phyloP scores from a whole-genome alignment of 306 rosid genomes.

The Castanea crenata region DNA sequence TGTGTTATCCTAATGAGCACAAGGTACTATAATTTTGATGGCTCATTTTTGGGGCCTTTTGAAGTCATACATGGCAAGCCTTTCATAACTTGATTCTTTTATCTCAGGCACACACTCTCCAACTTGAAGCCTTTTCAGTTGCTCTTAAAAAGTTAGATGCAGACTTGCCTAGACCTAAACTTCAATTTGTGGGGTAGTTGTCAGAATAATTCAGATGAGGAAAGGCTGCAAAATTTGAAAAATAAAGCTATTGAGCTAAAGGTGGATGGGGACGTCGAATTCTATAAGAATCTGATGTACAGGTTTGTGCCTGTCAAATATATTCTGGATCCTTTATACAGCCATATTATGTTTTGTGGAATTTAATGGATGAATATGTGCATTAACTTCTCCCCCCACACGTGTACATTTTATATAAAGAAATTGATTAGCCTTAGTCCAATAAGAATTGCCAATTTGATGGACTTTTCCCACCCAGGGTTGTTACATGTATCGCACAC shows the following conservation, averaged over 20 bases:
- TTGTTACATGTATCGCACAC: not conserved
- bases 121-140: conserved; percentile 87
- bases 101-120: conserved; percentile 82
- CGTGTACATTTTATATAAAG: not conserved
- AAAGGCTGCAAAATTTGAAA: conserved; percentile 69
- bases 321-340: not conserved
- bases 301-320: conserved; percentile 46
- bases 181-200: conserved; percentile 96
- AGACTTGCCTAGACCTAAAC: conserved; percentile 62
- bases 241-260: conserved; percentile 64
- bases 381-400: not conserved
- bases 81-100: conserved; percentile 26
- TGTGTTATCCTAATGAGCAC: conserved; percentile 43
- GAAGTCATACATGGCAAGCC: conserved; percentile 16
- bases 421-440: not conserved
- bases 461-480: not conserved
- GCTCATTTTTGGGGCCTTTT: conserved; percentile 40
- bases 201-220: conserved; percentile 80
- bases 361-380: not conserved
- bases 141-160: conserved; percentile 64
- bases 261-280: conserved; percentile 70
- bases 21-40: conserved; percentile 40
- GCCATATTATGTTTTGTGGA: not conserved
- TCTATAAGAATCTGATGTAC: conserved; percentile 72
- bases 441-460: not conserved